These are phyloP conservation scores for Papiliotrema flavescens DNA, from an alignment of 1,284 basidiomycete species.

Conservation along the genomic window DNA sequence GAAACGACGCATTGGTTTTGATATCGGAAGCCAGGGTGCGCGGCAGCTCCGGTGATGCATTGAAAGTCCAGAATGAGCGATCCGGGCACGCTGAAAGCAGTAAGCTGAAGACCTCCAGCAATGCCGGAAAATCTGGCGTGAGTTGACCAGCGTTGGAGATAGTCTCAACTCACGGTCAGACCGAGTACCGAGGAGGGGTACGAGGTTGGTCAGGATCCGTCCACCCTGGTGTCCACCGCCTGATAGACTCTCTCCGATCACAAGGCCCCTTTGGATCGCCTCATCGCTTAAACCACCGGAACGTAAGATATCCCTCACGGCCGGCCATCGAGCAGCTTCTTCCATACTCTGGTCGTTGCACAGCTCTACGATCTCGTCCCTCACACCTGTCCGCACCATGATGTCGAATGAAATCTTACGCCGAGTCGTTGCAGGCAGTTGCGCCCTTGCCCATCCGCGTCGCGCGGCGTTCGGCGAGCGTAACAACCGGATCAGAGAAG, in stretches of 20 bases:
- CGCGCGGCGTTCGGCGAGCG: conserved; percentile 10
- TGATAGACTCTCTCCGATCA: conserved; percentile 20
- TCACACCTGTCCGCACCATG: conserved; percentile 29
- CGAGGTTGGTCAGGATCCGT: conserved; percentile 27
- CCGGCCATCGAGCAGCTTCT: conserved; percentile 15
- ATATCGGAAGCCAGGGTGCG: conserved; percentile 74
- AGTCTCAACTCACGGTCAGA: conserved; percentile 32
- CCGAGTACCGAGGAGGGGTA: conserved; percentile 45
- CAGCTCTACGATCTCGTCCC: conserved; percentile 25
- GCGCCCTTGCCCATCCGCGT: conserved; percentile 28
- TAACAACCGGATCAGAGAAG: conserved; percentile 24
- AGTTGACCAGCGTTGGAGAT: conserved; percentile 3
- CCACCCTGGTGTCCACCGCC: conserved; percentile 3
- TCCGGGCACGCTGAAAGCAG: conserved; percentile 58
- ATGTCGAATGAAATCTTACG: conserved; percentile 27
- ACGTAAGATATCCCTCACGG: conserved; percentile 18
- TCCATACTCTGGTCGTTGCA: conserved; percentile 7
- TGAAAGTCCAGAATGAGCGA: conserved; percentile 64
- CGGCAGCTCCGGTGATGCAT: conserved; percentile 54
- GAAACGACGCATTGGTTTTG: conserved; percentile 68
- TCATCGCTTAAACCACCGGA: conserved; percentile 21
- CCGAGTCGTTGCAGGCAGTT: conserved; percentile 17
- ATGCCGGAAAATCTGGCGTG: conserved; percentile 59
- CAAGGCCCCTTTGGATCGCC: conserved; percentile 29
- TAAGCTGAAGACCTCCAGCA: conserved; percentile 53